Evolutionary conservation across 805 yeast species (phyloP).

Genomic region (Starmerella ratchasimensis): DNA sequence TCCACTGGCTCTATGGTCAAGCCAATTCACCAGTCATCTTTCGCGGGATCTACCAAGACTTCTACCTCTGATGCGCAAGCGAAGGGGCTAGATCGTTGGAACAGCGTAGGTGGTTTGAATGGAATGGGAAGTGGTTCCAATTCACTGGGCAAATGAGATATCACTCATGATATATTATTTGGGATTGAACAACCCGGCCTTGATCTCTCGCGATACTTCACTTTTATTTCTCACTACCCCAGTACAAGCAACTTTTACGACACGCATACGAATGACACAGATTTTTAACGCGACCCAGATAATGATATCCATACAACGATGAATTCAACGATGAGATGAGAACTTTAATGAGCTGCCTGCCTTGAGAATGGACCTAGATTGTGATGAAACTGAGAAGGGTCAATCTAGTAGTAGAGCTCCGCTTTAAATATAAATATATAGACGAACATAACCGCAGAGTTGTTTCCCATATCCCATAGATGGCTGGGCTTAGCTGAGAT

Average conservation of each 20-base stretch:
- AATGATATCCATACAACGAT: too few species aligned
- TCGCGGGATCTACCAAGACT: background rate
- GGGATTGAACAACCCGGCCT: too few species aligned
- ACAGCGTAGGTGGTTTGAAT: constrained; percentile 2
- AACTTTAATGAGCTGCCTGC: background rate
- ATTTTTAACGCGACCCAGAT: constrained; percentile 4
- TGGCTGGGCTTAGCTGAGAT: too few species aligned
- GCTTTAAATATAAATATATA: background rate
- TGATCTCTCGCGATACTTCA: too few species aligned
- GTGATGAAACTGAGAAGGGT: background rate
- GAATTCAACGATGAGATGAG: constrained; percentile 1
- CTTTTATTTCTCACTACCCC: background rate
- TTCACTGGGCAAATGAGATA: constrained; percentile 1
- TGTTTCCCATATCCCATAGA: too few species aligned
- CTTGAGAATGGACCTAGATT: background rate
- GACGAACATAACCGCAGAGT: too few species aligned
- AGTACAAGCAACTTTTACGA: background rate
- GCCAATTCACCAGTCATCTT: background rate
- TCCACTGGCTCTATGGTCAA: too few species aligned
- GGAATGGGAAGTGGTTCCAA: background rate
- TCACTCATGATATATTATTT: too few species aligned
- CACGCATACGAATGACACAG: background rate
- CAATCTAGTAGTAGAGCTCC: too few species aligned
- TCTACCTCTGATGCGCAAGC: background rate
- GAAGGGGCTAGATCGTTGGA: constrained; percentile 13